Percentiles rank a stretch among this genome's conserved stretches.
Conservation (phyloP, 352 stramenopile species). For the Globisporangium alternatum region DNA sequence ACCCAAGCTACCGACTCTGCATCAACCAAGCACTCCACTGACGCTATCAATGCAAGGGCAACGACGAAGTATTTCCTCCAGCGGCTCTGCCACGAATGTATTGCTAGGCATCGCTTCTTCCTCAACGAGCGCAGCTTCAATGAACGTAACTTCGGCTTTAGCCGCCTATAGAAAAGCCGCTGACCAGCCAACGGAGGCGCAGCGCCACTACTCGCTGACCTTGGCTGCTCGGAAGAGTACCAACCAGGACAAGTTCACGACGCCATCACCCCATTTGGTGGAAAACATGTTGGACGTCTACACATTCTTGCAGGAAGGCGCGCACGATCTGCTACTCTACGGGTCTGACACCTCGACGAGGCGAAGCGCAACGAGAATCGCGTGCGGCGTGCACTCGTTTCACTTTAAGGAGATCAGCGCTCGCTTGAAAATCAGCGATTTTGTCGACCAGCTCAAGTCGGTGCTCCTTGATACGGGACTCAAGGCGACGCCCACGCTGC, state of each 20-base stretch:
- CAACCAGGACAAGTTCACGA: slow-evolving; percentile 29
- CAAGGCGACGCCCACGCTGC: slow-evolving; percentile 41
- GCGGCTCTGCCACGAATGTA: neutral
- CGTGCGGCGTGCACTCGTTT: slow-evolving; percentile 48
- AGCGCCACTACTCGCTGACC: slow-evolving; percentile 24
- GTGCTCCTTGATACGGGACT: slow-evolving; percentile 47
- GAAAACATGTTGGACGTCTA: slow-evolving; percentile 57
- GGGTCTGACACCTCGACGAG: slow-evolving; percentile 40
- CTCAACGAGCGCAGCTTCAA: neutral
- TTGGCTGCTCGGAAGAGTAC: slow-evolving; percentile 24
- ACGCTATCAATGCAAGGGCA: neutral
- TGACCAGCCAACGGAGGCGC: slow-evolving; percentile 3
- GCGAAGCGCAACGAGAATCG: slow-evolving; percentile 43
- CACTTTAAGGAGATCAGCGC: slow-evolving; percentile 47
- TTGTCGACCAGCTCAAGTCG: slow-evolving; percentile 45
- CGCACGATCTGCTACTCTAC: slow-evolving; percentile 37
- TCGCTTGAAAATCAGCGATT: slow-evolving; percentile 27
- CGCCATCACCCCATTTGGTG: slow-evolving; percentile 23
- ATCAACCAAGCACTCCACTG: neutral
- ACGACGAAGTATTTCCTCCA: neutral
- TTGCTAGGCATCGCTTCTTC: neutral
- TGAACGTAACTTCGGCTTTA: neutral
- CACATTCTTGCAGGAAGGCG: slow-evolving; percentile 42
- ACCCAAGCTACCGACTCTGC: neutral
- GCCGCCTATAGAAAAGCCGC: neutral